Percentiles rank a stretch among this genome's conserved stretches.
These are phyloP conservation scores for Inosperma sp. DNA, from an alignment of 768 basidiomycete genomes.

Conservation along the genomic window DNA sequence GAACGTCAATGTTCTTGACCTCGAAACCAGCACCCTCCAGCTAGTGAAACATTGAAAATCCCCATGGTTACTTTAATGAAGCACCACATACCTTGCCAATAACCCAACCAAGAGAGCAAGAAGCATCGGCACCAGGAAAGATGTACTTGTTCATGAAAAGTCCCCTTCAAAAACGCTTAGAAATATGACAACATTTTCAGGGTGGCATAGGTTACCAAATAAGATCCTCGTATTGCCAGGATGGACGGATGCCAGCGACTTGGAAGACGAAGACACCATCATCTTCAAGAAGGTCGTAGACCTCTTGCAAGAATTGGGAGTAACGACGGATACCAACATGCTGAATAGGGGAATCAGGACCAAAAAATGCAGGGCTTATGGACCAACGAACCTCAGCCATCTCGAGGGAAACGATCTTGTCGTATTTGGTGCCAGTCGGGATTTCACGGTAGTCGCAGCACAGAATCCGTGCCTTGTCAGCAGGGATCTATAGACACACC, in stretches of 20 bases:
- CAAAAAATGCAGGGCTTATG: not conserved
- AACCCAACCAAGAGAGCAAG: slow-evolving; percentile 94
- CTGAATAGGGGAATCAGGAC: slow-evolving; percentile 30
- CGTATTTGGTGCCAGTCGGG: slow-evolving; percentile 71
- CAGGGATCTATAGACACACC: slow-evolving; percentile 31
- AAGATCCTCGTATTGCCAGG: slow-evolving; percentile 99
- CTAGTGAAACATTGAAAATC: slow-evolving; percentile 30
- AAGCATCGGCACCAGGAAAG: slow-evolving; percentile 98
- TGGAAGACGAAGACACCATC: slow-evolving; percentile 94
- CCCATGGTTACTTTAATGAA: not conserved
- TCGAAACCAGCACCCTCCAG: slow-evolving; percentile 93
- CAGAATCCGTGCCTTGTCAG: slow-evolving; percentile 80
- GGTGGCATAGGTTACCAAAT: slow-evolving; percentile 57
- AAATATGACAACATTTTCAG: not conserved
- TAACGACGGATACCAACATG: slow-evolving; percentile 97
- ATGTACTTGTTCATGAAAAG: slow-evolving; percentile 98
- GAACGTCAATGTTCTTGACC: slow-evolving; percentile 92
- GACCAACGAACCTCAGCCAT: slow-evolving; percentile 81
- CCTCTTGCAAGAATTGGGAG: slow-evolving; percentile 79
- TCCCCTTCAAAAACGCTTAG: slow-evolving; percentile 48
- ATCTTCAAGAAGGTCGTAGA: slow-evolving; percentile 91
- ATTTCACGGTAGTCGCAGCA: slow-evolving; percentile 94
- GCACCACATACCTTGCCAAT: slow-evolving; percentile 46
- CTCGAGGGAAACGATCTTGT: slow-evolving; percentile 93
- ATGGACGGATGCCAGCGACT: slow-evolving; percentile 91